A percentile compares a stretch with the other conserved stretches of the same genome.
Conservation (phyloP, 2,329 filamentous ascomycete genomes). For the Venturia pyrina region DNA sequence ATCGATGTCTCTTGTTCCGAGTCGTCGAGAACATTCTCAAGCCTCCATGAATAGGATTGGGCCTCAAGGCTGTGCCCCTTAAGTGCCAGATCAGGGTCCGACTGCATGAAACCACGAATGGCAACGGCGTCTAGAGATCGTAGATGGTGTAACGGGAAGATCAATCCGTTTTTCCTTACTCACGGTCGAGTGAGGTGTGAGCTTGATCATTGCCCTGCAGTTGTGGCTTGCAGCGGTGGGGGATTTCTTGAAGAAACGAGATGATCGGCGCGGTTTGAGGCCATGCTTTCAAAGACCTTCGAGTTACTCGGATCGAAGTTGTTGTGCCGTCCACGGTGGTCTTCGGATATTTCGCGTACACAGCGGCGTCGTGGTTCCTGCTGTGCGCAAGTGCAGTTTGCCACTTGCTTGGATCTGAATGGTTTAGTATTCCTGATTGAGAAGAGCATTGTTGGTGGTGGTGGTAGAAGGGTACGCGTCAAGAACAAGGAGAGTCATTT, state of each 20-base stretch:
- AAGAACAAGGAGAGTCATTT: background rate
- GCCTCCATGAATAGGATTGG: background rate
- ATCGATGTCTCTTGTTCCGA: background rate
- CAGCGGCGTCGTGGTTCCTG: background rate
- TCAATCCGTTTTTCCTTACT: background rate
- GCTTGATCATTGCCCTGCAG: background rate
- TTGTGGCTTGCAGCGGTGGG: background rate
- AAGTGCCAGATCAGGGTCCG: background rate
- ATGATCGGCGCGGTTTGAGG: background rate
- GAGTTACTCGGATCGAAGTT: background rate
- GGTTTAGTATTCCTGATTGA: no score
- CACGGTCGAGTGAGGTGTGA: background rate
- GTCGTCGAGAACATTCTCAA: background rate
- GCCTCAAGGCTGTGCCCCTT: background rate
- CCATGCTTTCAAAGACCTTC: background rate
- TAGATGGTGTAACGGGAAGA: background rate
- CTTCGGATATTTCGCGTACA: background rate
- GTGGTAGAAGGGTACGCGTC: background rate
- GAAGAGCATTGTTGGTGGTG: background rate
- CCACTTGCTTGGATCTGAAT: no score
- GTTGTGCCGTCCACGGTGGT: background rate
- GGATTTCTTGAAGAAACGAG: background rate
- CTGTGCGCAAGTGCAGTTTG: background rate
- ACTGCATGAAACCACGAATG: slow-evolving; percentile 1
- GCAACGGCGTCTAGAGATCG: background rate